Evolutionary conservation across 2,329 filamentous ascomycete species (phyloP).

Genomic region (Aspergillus sp.): DNA sequence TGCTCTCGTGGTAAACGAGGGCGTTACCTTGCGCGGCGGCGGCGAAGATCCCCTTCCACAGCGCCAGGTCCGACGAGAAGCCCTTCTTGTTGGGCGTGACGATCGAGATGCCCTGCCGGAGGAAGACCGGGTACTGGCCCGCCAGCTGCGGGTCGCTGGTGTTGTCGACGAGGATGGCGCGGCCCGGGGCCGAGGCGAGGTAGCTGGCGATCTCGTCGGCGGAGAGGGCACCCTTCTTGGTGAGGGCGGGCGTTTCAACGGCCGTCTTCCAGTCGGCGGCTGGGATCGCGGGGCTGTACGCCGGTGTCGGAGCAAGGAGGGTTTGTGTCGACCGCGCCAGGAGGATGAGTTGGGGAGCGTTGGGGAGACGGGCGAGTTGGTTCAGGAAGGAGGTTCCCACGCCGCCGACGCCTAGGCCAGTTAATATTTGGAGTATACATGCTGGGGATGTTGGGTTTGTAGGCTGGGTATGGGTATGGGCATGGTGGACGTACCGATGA

Average conservation of each 20-base stretch:
- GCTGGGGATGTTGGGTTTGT: not conserved
- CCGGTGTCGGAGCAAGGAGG: conserved; percentile 67
- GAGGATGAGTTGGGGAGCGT: conserved; percentile 74
- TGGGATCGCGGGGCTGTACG: conserved; percentile 63
- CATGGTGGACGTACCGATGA: conserved; percentile 33
- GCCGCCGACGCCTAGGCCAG: conserved; percentile 71
- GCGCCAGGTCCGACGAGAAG: conserved; percentile 74
- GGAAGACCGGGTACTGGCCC: conserved; percentile 74
- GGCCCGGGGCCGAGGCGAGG: conserved; percentile 72
- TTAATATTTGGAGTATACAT: not conserved
- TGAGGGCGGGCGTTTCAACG: conserved; percentile 61
- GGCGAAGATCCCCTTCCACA: conserved; percentile 86
- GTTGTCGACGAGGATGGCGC: conserved; percentile 87
- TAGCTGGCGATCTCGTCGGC: conserved; percentile 72
- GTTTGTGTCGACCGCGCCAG: conserved; percentile 83
- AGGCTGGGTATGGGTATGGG: not conserved
- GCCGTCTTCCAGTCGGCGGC: conserved; percentile 56
- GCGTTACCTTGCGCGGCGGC: conserved; percentile 63
- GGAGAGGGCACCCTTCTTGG: conserved; percentile 48
- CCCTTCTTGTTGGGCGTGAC: conserved; percentile 99
- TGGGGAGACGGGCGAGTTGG: conserved; percentile 71
- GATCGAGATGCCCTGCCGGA: conserved; percentile 79
- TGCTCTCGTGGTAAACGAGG: conserved; percentile 91
- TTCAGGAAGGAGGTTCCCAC: conserved; percentile 88
- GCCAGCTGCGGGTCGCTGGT: conserved; percentile 88